phyloP scores from a whole-genome alignment of 176 grass and related monocot genomes.

The Alopecurus myosuroides region DNA sequence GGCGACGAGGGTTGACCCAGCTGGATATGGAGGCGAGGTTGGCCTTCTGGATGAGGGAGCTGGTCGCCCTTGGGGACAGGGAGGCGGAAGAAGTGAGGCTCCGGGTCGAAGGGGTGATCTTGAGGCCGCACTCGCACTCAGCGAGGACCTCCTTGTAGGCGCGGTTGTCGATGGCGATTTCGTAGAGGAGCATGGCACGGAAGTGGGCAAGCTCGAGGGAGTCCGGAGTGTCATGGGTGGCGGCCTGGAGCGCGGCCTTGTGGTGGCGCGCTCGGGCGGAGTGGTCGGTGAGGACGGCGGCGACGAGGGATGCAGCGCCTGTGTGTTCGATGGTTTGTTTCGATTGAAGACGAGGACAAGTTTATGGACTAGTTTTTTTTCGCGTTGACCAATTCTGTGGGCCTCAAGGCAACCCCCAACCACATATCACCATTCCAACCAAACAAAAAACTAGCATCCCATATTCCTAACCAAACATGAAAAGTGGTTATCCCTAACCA shows the following conservation, averaged over 20 bases:
- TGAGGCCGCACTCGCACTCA: slow-evolving; percentile 74
- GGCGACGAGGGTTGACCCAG: slow-evolving; percentile 79
- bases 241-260: slow-evolving; percentile 45
- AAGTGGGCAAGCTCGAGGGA: slow-evolving; percentile 85
- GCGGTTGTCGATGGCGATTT: slow-evolving; percentile 39
- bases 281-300: slow-evolving; percentile 53
- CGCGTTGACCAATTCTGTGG: no score
- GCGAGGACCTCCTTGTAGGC: slow-evolving; percentile 57
- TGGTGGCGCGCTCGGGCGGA: slow-evolving; percentile 56
- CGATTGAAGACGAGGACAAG: no score
- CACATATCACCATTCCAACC: no score
- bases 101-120: slow-evolving; percentile 50
- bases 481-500: no score
- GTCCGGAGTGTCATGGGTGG: slow-evolving; percentile 61
- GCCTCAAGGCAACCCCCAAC: no score
- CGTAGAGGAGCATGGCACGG: slow-evolving; percentile 61
- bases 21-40: slow-evolving; percentile 76
- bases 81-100: slow-evolving; percentile 54
- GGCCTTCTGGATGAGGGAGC: slow-evolving; percentile 69
- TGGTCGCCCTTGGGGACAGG: slow-evolving; percentile 38
- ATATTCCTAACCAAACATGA: no score
- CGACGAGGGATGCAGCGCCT: slow-evolving; percentile 42
- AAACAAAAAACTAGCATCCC: no score
- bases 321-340: no score
- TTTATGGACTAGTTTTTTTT: no score